These are phyloP conservation scores for Raffaelea albimanens DNA, from an alignment of 2,329 filamentous ascomycete species.

Conservation along the genomic window DNA sequence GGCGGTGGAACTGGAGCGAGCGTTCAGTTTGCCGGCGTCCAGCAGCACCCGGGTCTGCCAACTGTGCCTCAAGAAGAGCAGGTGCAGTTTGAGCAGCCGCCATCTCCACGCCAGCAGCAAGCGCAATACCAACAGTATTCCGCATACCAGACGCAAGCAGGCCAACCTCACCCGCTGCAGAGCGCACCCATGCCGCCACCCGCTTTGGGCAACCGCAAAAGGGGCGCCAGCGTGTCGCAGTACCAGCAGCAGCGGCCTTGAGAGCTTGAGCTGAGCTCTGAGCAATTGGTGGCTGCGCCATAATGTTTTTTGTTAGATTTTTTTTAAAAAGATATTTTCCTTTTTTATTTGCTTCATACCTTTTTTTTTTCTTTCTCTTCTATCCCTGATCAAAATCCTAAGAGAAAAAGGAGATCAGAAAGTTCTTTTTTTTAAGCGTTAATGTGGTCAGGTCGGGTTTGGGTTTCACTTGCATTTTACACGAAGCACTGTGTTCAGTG, in stretches of 20 bases:
- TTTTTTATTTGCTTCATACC: neutral
- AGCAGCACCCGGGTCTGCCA: neutral
- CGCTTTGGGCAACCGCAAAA: neutral
- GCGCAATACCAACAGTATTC: too few relatives aligned
- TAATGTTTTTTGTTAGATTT: too few relatives aligned
- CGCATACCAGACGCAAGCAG: too few relatives aligned
- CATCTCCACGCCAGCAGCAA: slow-evolving; percentile 2
- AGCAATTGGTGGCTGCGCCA: too few relatives aligned
- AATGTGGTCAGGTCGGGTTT: too few relatives aligned
- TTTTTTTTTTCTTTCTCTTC: neutral
- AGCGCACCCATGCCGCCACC: neutral
- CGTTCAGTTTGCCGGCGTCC: neutral
- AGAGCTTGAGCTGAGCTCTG: neutral
- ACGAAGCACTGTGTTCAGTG: too few relatives aligned
- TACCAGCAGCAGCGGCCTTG: neutral
- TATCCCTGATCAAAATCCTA: too few relatives aligned
- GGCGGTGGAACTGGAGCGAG: neutral
- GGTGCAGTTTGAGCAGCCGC: neutral
- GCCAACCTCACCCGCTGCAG: slow-evolving; percentile 9
- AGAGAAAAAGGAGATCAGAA: too few relatives aligned
- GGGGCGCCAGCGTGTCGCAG: slow-evolving; percentile 4
- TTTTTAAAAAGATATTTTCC: neutral
- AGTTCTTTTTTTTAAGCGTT: too few relatives aligned
- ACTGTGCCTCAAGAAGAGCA: too few relatives aligned
- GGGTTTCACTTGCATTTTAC: too few relatives aligned